Conservation (phyloP, 768 basidiomycete species). For the Amanita exitialis region DNA sequence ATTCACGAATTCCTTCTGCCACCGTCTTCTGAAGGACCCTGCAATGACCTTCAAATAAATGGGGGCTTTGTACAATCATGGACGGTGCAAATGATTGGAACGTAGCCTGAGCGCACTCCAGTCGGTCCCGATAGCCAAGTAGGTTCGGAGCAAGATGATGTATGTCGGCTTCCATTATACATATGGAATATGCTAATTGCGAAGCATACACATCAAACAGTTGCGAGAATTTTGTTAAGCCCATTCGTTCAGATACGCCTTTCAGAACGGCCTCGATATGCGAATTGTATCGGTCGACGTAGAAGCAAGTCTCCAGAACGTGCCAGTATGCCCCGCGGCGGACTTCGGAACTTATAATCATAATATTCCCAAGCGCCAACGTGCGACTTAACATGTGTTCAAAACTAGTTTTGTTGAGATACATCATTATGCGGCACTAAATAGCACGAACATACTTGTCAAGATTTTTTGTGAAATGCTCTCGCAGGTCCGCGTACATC, state of each 20-base stretch:
- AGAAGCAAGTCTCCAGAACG: slow-evolving; percentile 60
- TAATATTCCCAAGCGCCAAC: slow-evolving; percentile 63
- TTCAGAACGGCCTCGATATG: slow-evolving; percentile 43
- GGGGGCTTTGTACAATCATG: slow-evolving; percentile 33
- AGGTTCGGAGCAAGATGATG: slow-evolving; percentile 59
- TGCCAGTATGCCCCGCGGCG: slow-evolving; percentile 85
- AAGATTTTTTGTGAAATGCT: slow-evolving; percentile 32
- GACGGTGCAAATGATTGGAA: slow-evolving; percentile 61
- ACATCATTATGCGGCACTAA: slow-evolving; percentile 1
- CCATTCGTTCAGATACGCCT: slow-evolving; percentile 58
- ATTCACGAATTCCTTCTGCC: slow-evolving; percentile 44
- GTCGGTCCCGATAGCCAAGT: slow-evolving; percentile 65
- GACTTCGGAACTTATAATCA: slow-evolving; percentile 67
- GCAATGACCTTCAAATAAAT: slow-evolving; percentile 45
- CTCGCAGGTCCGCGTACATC: slow-evolving; percentile 39
- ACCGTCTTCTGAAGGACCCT: slow-evolving; percentile 38
- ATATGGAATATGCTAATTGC: slow-evolving; percentile 64
- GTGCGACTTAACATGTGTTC: slow-evolving; percentile 71
- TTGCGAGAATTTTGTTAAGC: slow-evolving; percentile 44
- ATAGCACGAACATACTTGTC: slow-evolving; percentile 32
- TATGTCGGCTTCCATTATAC: slow-evolving; percentile 36
- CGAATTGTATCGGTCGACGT: slow-evolving; percentile 24
- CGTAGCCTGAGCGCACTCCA: slow-evolving; percentile 55
- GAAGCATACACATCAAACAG: slow-evolving; percentile 75
- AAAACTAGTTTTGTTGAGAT: slow-evolving; percentile 30